Conservation (phyloP, 2,329 filamentous ascomycete species). For the Lasiodiplodia gonubiensis region DNA sequence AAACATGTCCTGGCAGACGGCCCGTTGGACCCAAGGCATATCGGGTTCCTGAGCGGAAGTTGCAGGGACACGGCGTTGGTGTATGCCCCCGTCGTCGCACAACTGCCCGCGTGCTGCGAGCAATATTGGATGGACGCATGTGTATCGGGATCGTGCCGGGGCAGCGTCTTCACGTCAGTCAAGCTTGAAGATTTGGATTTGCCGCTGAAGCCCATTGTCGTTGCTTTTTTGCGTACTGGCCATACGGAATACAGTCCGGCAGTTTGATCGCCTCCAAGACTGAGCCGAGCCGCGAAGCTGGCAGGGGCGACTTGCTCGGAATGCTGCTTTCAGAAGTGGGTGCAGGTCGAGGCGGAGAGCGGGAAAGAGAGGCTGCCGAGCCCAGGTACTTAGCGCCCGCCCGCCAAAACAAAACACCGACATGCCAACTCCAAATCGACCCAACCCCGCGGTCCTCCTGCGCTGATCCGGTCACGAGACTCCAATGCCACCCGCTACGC, state of each 20-base stretch:
- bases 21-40: background rate
- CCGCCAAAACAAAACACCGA: conserved; percentile 28
- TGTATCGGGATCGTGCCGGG: conserved; percentile 7
- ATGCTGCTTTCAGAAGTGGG: background rate
- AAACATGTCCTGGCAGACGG: background rate
- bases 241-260: conserved; percentile 4
- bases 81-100: background rate
- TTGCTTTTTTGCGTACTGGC: conserved; percentile 11
- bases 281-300: background rate
- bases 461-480: background rate
- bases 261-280: background rate
- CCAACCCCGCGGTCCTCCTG: conserved; percentile 5
- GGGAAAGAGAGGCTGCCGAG: background rate
- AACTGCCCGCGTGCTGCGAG: background rate
- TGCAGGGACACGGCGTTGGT: background rate
- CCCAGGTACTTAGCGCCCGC: background rate
- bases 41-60: conserved; percentile 5
- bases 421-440: conserved; percentile 11
- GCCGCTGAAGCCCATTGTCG: background rate
- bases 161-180: conserved; percentile 13
- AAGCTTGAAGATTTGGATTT: background rate
- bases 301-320: background rate
- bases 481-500: conserved; percentile 40
- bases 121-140: conserved; percentile 4
- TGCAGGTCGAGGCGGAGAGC: background rate